phyloP scores from a whole-genome alignment of 169 alveolate genomes.

The Plasmodium cynomolgi region DNA sequence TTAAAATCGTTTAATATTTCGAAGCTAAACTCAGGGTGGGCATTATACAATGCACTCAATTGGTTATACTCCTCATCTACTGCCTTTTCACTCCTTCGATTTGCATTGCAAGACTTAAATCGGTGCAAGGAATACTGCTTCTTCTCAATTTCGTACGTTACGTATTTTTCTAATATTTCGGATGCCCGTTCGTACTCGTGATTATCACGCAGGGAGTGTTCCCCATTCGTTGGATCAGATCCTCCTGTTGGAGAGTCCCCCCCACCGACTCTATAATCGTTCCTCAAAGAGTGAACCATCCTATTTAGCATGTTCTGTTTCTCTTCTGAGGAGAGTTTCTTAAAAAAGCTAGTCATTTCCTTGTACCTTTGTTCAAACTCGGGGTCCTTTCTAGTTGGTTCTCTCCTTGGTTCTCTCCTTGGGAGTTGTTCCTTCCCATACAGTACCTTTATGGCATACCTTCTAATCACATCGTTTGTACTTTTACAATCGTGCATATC shows the following conservation, averaged over 20 bases:
- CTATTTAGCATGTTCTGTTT: conserved; percentile 64
- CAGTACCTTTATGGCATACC: conserved; percentile 43
- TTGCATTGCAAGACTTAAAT: conserved; percentile 41
- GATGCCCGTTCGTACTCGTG: conserved; percentile 44
- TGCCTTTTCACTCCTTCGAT: conserved; percentile 32
- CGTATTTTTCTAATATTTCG: conserved; percentile 43
- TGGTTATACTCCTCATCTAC: conserved; percentile 20
- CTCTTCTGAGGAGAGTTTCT: conserved; percentile 45
- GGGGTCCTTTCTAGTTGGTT: neutral
- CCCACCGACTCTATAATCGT: neutral
- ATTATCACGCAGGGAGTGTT: neutral
- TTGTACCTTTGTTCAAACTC: conserved; percentile 48
- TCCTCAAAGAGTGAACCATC: neutral
- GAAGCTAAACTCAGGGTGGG: conserved; percentile 68
- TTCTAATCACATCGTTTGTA: conserved; percentile 61
- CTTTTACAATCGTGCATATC: conserved; percentile 59
- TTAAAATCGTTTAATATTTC: conserved; percentile 65
- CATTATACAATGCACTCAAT: neutral
- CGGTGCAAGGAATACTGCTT: conserved; percentile 55
- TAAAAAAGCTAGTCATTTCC: conserved; percentile 35
- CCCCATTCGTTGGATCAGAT: neutral
- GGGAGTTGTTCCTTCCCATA: conserved; percentile 27
- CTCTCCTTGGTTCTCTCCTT: conserved; percentile 4
- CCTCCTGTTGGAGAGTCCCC: neutral
- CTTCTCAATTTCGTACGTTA: conserved; percentile 34